These are phyloP conservation scores for Brassica balearica DNA, from an alignment of 441 rosid genomes.

Conservation along the genomic window DNA sequence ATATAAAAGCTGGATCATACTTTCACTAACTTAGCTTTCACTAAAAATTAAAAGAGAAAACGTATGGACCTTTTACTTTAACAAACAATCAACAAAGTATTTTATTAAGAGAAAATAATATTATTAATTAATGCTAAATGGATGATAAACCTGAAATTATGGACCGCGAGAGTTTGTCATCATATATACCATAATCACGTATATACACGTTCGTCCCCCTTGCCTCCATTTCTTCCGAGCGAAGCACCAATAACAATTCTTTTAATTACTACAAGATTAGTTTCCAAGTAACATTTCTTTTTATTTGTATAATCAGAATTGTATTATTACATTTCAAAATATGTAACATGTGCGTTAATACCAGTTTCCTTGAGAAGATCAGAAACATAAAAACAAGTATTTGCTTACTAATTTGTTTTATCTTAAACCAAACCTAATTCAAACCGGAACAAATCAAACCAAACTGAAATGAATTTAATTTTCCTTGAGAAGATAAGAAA, in stretches of 20 bases:
- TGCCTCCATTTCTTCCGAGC: conserved; percentile 38
- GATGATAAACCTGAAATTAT: conserved; percentile 41
- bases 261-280: conserved; percentile 28
- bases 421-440: too few relatives aligned
- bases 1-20: conserved; percentile 36
- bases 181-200: conserved; percentile 44
- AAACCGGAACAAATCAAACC: too few relatives aligned
- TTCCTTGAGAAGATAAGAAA: too few relatives aligned
- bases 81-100: conserved; percentile 28
- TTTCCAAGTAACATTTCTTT: conserved; percentile 23
- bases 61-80: conserved; percentile 41
- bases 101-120: background rate
- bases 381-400: too few relatives aligned
- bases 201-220: conserved; percentile 47
- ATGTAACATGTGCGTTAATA: background rate
- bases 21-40: conserved; percentile 47
- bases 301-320: background rate
- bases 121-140: conserved; percentile 27
- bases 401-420: background rate
- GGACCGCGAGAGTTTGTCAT: conserved; percentile 45
- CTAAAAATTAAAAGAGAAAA: conserved; percentile 20
- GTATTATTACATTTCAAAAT: background rate
- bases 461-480: too few relatives aligned
- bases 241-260: conserved; percentile 30
- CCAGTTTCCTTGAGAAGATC: background rate